Base-by-base conservation (phyloP, 164 flowering plant species). In the Houttuynia cordata region DNA sequence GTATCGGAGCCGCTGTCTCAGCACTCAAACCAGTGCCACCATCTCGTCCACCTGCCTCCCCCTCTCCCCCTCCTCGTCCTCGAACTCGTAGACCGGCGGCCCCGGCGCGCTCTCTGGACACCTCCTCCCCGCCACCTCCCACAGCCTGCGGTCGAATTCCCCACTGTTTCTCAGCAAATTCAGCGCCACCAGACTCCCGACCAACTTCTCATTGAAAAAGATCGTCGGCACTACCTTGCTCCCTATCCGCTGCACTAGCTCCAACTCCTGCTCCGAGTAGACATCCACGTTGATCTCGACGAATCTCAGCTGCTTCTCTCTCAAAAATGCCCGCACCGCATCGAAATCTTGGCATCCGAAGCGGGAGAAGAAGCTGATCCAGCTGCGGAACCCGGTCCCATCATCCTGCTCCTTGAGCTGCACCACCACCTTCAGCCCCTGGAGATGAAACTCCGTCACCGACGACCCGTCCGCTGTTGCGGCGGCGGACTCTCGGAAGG, bases 231-330 rank as follows among this genome's bases (percentile, higher is more conserved):
- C 97, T 7, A 78, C 24, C 1, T 78, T 55, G 49, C 63, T 65
- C 3, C 95, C 94, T 0, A 88, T 82, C 61, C 86, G 60, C 66
- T 80, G 71, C 0, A 80, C 47, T 68, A 90, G 64, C 76, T 90
- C 99, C 72, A 76, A 78, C 71, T 81, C 95, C 64, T 95, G 58
- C 53, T 50, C 30, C 2, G 95, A 86, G 63, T 60, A 93, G 25
- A 93, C 97, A 66, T 93, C 99, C 67, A 93, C 53, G 77, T 90
- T 93, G 62, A 88, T 90, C 68, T 93, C 97, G 24, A 79, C 83
- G 77, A 67, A 90, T 19, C 65, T 78, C 51, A 93, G 52, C 1
- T 81, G 82, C 57, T 64, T 75, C 58, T 86, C 84, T 5, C 86
- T 64, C 52, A 92, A 71, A 65, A 84, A 85, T 3, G 75, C 60